These are phyloP conservation scores for Pittosporum tobira DNA, from an alignment of 129 eudicot genomes.

Conservation along the genomic window DNA sequence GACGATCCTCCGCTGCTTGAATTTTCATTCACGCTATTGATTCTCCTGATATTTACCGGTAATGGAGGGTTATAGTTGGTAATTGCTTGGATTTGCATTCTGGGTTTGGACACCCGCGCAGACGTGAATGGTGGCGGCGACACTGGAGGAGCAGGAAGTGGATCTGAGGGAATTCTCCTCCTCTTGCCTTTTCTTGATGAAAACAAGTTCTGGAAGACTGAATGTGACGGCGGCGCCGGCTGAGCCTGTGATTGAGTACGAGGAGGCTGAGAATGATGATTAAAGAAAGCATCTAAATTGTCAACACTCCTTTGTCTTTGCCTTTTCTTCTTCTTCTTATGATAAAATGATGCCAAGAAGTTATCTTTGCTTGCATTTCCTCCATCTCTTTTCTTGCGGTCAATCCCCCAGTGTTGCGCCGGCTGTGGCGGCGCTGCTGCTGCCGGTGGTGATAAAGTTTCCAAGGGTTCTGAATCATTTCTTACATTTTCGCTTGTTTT, in stretches of 20 bases:
- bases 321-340: constrained; percentile 55
- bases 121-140: constrained; percentile 21
- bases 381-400: constrained; percentile 30
- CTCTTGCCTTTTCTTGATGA: constrained; percentile 46
- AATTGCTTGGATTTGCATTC: constrained; percentile 19
- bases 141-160: not conserved
- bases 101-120: constrained; percentile 16
- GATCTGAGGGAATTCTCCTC: constrained; percentile 19
- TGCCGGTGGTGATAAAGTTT: constrained; percentile 22
- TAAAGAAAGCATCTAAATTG: constrained; percentile 45
- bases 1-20: constrained; percentile 58
- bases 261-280: constrained; percentile 31
- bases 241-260: constrained; percentile 27
- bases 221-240: constrained; percentile 34
- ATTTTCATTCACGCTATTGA: constrained; percentile 33
- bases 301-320: constrained; percentile 62
- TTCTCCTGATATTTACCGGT: constrained; percentile 28
- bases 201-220: constrained; percentile 51
- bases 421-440: constrained; percentile 18
- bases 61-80: constrained; percentile 19
- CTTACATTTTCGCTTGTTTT: constrained; percentile 19
- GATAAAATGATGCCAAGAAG: constrained; percentile 46
- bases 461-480: constrained; percentile 28
- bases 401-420: constrained; percentile 12
- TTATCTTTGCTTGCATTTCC: constrained; percentile 44